Evolutionary conservation across 2,329 filamentous ascomycete genomes (phyloP), one percentile per base, ranked within the genome.

Genomic region (Ceratocystiopsis minuta): DNA sequence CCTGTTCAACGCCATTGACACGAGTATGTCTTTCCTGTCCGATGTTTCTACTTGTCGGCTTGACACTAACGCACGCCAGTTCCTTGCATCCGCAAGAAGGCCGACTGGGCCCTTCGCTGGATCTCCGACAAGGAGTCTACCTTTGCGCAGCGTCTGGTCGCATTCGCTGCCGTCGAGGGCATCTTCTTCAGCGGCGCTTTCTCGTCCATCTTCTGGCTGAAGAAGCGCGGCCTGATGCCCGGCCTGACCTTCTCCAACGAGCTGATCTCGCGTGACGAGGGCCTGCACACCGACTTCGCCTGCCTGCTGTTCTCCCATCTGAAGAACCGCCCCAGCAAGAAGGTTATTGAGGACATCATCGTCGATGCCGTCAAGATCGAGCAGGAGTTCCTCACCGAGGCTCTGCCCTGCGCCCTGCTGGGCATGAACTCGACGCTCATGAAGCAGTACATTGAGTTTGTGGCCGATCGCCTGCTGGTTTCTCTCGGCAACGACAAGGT

Each of bases 401-500:
- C 90, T 50, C 79, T 98, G 41, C 90, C 90, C 15, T 86, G 80
- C 54, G 86, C 75, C 37, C 78, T 98, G 40, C 82, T 98, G 31
- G 90, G 90, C 66, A 98, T 98, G 90, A 98, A 98, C 71, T 64
- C 87, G 42, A 81, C 71, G 51, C 74, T 98, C 53, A 98, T 98
- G 90, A 92, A 92, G 73, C 88, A 96, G 67, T 98, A 98, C 72
- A 98, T 98, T 52, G 90, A 98, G 75, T 98, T 98, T 54, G 90
- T 98, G 39, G 90, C 90, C 49, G 90, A 98, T 62, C 83, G 90
- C 54, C 80, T 98, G 33, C 75, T 98, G 33, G 69, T 96, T 45
- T 79, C 90, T 31, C 81, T 98, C 38, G 90, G 90, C 56, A 95
- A 95, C 64, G 74, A 82, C 54, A 96, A 95, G 72, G 71, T 82